A percentile compares a stretch with the other conserved stretches of the same genome.
phyloP scores from a whole-genome alignment of 441 rosid species.

The Brassica hybrid region DNA sequence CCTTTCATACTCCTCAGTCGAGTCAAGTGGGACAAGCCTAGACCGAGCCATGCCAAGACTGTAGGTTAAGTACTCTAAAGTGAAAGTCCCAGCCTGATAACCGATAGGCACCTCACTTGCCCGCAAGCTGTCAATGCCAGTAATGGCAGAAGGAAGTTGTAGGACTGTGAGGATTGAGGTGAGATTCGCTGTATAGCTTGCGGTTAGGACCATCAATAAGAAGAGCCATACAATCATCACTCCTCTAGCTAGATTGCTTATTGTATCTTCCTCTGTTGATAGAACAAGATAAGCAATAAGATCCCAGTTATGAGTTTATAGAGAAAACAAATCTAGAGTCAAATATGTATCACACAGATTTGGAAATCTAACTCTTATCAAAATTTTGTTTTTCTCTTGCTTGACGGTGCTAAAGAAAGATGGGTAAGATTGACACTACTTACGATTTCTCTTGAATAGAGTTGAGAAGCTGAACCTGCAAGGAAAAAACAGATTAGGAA shows the following conservation, averaged over 20 bases:
- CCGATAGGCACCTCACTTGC: slow-evolving; percentile 74
- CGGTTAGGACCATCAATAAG: slow-evolving; percentile 78
- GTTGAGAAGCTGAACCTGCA: slow-evolving; percentile 92
- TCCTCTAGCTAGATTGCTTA: slow-evolving; percentile 67
- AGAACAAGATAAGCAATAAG: slow-evolving; percentile 10
- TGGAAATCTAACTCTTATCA: slow-evolving; percentile 7
- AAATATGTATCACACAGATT: slow-evolving; percentile 9
- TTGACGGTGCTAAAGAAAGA: no score
- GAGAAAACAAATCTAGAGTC: background rate
- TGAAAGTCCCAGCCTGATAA: slow-evolving; percentile 82
- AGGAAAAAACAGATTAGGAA: slow-evolving; percentile 17
- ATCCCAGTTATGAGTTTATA: background rate
- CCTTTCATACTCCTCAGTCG: slow-evolving; percentile 70
- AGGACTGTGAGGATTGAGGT: slow-evolving; percentile 86
- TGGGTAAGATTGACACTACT: slow-evolving; percentile 28
- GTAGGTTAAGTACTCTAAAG: slow-evolving; percentile 60
- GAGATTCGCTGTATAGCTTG: slow-evolving; percentile 92
- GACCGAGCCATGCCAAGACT: slow-evolving; percentile 63
- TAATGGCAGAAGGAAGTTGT: slow-evolving; percentile 80
- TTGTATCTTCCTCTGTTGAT: slow-evolving; percentile 69
- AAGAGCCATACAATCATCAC: slow-evolving; percentile 96
- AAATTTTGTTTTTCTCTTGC: no score
- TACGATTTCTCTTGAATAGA: slow-evolving; percentile 73
- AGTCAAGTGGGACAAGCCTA: slow-evolving; percentile 61
- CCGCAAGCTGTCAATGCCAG: slow-evolving; percentile 87